Conservation (phyloP, 306 rosid genomes). For the Acacia crassicarpa region DNA sequence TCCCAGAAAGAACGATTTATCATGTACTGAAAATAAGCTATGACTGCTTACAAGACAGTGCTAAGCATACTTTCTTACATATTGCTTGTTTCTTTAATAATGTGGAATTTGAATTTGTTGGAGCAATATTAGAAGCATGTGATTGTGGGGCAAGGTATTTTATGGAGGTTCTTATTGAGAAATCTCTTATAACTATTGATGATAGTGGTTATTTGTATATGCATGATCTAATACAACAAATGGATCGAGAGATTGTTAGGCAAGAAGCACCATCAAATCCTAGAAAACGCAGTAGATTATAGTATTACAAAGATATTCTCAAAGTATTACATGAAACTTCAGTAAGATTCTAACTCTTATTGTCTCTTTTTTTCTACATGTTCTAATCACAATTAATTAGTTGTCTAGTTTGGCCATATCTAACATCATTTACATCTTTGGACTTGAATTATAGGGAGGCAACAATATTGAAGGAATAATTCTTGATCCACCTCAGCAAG, state of each 20-base stretch:
- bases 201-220: neutral
- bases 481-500: neutral
- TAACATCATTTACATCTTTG: neutral
- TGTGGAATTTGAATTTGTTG: neutral
- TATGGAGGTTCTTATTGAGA: neutral
- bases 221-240: neutral
- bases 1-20: neutral
- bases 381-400: no score
- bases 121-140: neutral
- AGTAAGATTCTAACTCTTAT: neutral
- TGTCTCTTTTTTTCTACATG: no score
- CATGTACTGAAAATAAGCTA: neutral
- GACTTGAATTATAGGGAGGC: neutral
- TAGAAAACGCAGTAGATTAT: neutral
- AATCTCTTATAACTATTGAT: neutral
- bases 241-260: neutral
- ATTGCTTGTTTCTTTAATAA: constrained; percentile 21
- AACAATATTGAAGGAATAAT: neutral
- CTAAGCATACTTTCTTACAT: neutral
- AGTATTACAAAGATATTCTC: neutral
- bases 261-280: neutral
- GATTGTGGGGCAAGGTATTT: neutral
- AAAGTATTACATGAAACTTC: neutral
- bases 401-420: neutral
- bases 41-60: neutral